Conservation (phyloP, 441 rosid species). For the Corymbia citriodora region DNA sequence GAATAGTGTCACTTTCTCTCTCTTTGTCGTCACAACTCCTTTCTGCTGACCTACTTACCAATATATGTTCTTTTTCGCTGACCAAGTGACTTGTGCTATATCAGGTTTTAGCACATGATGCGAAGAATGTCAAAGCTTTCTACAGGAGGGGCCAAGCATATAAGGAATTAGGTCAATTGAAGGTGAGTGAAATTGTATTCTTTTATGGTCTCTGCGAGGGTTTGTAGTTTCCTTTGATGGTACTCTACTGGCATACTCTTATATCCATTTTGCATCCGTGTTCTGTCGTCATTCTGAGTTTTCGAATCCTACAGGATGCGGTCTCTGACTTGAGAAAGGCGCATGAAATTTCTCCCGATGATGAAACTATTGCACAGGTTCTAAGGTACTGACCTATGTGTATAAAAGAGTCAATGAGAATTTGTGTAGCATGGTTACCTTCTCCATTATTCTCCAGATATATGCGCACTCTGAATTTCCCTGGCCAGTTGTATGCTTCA, state of each 20-base stretch:
- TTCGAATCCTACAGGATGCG: slow-evolving; percentile 50
- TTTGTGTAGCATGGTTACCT: not conserved
- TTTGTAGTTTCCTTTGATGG: slow-evolving; percentile 4
- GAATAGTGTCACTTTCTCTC: not conserved
- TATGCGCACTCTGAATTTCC: not conserved
- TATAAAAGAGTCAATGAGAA: not conserved
- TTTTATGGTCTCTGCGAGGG: not conserved
- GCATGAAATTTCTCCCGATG: slow-evolving; percentile 73
- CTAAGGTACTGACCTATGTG: slow-evolving; percentile 47
- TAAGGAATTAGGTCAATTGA: slow-evolving; percentile 61
- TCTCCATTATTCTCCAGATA: not conserved
- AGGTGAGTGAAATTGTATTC: slow-evolving; percentile 45
- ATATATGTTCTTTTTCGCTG: not conserved
- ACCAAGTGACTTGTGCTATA: not conserved
- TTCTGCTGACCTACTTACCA: slow-evolving; percentile 12
- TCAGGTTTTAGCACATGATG: slow-evolving; percentile 78
- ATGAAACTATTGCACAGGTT: slow-evolving; percentile 75
- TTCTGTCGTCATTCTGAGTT: not conserved
- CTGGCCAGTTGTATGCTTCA: not conserved
- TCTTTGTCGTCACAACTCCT: not conserved
- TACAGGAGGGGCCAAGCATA: slow-evolving; percentile 96
- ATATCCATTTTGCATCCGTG: not conserved
- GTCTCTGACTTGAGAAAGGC: slow-evolving; percentile 77
- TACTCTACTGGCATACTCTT: not conserved
- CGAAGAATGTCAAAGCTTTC: slow-evolving; percentile 81